These are phyloP conservation scores for Rhizomucor pusillus DNA, from an alignment of 371 early-diverging fungal genomes.

Conservation along the genomic window DNA sequence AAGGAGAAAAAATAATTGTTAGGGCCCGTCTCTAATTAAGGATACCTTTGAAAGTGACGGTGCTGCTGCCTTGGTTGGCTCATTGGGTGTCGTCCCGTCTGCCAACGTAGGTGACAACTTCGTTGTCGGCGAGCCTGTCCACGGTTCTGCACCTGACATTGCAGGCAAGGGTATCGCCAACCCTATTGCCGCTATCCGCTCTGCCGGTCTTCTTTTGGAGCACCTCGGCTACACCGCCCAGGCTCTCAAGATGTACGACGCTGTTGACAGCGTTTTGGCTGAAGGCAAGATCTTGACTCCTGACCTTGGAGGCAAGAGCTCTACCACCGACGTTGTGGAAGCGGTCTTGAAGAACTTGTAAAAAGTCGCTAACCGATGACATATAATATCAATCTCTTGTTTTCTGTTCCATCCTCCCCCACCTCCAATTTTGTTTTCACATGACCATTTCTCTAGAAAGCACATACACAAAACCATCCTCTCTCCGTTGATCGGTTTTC, in stretches of 20 bases:
- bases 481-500: too few relatives aligned
- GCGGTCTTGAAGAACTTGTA: conserved; percentile 74
- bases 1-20: too few relatives aligned
- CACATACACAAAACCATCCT: too few relatives aligned
- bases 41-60: conserved; percentile 66
- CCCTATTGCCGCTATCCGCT: conserved; percentile 91
- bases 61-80: conserved; percentile 94
- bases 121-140: conserved; percentile 94
- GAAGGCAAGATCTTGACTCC: conserved; percentile 72
- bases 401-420: conserved; percentile 1
- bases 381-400: background rate
- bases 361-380: conserved; percentile 6
- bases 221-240: conserved; percentile 73
- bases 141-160: conserved; percentile 96
- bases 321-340: conserved; percentile 81
- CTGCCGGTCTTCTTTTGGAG: conserved; percentile 87
- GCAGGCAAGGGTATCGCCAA: conserved; percentile 94
- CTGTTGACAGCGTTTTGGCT: conserved; percentile 81
- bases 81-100: conserved; percentile 90
- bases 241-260: conserved; percentile 77
- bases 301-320: conserved; percentile 88
- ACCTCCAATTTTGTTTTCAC: background rate
- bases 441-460: background rate
- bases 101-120: conserved; percentile 92
- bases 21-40: too few relatives aligned